Percentiles rank a stretch among this genome's conserved stretches.
phyloP scores from a whole-genome alignment of 148 eudicot species.

The Fagopyrum tataricum region DNA sequence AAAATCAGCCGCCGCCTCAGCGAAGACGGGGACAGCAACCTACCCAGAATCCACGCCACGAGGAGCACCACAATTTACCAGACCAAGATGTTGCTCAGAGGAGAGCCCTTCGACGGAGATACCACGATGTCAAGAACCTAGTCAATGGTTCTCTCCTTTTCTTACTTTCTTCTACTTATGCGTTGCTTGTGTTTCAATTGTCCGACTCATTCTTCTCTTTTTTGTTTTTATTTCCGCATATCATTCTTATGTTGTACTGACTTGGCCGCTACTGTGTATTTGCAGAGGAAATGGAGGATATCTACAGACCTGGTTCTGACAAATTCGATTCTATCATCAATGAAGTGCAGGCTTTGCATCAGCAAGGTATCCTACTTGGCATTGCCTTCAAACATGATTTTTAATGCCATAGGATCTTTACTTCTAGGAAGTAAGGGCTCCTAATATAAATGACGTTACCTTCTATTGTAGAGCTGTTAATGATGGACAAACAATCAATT shows the following conservation, averaged over 20 bases:
- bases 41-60: background rate
- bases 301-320: constrained; percentile 43
- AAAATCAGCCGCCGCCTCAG: background rate
- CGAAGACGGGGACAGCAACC: background rate
- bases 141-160: constrained; percentile 41
- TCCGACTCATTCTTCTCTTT: background rate
- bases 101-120: constrained; percentile 62
- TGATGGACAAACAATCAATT: too few species aligned
- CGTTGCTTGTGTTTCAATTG: background rate
- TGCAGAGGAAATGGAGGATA: constrained; percentile 66
- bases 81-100: constrained; percentile 32
- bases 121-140: constrained; percentile 59
- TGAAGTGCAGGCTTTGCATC: constrained; percentile 74
- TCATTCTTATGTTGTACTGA: background rate
- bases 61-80: constrained; percentile 2
- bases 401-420: background rate
- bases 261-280: background rate
- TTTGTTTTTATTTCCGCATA: background rate
- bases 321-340: constrained; percentile 49
- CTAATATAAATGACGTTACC: background rate
- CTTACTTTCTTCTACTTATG: background rate
- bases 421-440: background rate
- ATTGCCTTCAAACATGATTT: background rate
- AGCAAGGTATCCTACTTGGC: constrained; percentile 44
- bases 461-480: background rate